Evolutionary conservation across 257 asterid genomes (phyloP), one percentile per base, ranked within the genome.

Genomic region (Nicotiana paniculata): DNA sequence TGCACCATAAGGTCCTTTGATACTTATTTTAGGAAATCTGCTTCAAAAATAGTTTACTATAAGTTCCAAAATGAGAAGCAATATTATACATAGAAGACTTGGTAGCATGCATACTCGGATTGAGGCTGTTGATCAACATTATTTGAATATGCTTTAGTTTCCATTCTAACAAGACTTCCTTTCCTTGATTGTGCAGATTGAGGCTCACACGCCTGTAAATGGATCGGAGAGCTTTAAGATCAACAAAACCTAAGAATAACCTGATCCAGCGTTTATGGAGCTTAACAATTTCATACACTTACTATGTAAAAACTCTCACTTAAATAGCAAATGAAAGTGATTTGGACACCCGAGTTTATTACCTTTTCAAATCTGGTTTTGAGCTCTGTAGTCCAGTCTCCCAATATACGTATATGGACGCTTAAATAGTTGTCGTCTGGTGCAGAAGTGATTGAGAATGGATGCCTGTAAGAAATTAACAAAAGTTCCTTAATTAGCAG

Each of bases 321-420:
- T 21, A 21, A 21, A 21, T 21, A 21, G 24, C 24, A 21, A 21
- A 24, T 48, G 15, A 46, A 70, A 48, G 61, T 48, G 4, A 24
- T 48, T 3, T 13, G 8, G 39, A 48, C 28, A 74, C 0, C 2
- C 59, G 6, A 43, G 32, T 70, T n/a, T 21, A 26, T 83, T 39
- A 95, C 98, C 96, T 92, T 87, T 2, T 88, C 91, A 76, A 95
- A 93, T 59, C 87, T 90, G 58, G 57, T 87, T 77, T 84, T 89
- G 57, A 95, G 97, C 88, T 93, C 99, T 3, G 97, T 87, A 1
- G 98, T 95, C 97, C 98, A 95, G 81, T 95, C 99, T 69, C 99
- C 99, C 57, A 92, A 58, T 2, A 98, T 85, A 39, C 97, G 97
- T 64, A 95, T 92, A 79, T 95, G 98, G 74, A 95, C 93, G 30